These are phyloP conservation scores for Chlamydomonas incerta DNA, from an alignment of 139 green algal species.

Conservation along the genomic window DNA sequence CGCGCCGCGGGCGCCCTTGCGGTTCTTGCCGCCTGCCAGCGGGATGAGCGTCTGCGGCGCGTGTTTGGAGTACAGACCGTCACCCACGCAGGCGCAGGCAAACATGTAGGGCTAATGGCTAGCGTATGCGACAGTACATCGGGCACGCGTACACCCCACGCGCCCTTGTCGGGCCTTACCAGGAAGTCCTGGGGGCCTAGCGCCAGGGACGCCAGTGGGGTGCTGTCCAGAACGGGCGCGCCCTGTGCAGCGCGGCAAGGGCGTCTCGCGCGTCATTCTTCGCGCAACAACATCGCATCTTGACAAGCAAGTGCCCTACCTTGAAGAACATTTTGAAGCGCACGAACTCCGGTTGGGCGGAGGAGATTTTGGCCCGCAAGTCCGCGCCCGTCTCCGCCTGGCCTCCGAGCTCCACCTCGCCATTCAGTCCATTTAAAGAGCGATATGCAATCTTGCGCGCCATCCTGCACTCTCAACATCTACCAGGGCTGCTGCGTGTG, in stretches of 20 bases:
- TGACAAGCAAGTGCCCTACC: not conserved
- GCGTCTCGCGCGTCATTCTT: too few relatives aligned
- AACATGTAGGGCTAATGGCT: too few relatives aligned
- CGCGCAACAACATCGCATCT: too few relatives aligned
- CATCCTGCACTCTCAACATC: not conserved
- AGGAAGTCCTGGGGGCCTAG: slow-evolving; percentile 22
- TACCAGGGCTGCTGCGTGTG: not conserved
- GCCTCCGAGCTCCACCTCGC: not conserved
- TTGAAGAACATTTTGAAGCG: slow-evolving; percentile 14
- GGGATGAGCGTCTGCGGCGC: slow-evolving; percentile 10
- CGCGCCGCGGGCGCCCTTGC: not conserved
- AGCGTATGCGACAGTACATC: too few relatives aligned
- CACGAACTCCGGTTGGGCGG: not conserved
- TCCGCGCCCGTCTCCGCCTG: not conserved
- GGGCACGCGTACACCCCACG: too few relatives aligned
- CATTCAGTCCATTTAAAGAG: not conserved
- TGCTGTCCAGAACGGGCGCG: not conserved
- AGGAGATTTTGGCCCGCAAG: not conserved
- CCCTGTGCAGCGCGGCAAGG: slow-evolving; percentile 25
- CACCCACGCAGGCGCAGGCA: too few relatives aligned
- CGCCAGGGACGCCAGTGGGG: slow-evolving; percentile 13
- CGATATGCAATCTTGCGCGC: not conserved
- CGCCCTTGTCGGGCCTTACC: slow-evolving; percentile 35
- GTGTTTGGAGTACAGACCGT: not conserved
- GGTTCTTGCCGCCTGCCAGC: slow-evolving; percentile 7